Base-by-base conservation (phyloP, 1,284 basidiomycete genomes). In the Marasmius oreades region DNA sequence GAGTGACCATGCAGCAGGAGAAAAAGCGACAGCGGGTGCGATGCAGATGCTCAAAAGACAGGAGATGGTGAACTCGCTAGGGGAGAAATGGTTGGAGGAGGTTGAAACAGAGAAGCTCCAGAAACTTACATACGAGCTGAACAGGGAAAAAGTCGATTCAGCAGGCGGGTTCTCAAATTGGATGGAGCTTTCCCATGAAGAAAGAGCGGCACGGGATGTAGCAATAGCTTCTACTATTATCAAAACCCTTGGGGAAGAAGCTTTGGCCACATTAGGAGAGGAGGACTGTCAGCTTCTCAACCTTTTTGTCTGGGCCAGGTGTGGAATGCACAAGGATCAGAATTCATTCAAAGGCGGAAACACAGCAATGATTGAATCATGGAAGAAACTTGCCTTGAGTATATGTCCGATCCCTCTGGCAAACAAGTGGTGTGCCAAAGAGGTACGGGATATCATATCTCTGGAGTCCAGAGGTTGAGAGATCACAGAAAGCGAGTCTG, bases 311-410 rank as follows among this genome's bases (percentile, higher is more conserved):
- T 68, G 68, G 62, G 61, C 62, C 6, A 71, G 74, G 0, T 77
- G 75, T 57, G 67, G 67, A 37, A 73, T 73, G 69, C 75, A 77
- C 59, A 77, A 77, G 56, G 73, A 75, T 11, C 61, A 69, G 11
- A 77, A 77, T 57, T 55, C 60, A 14, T 62, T 74, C 24, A 70
- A 70, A 51, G 72, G 67, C 1, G 71, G 75, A 0, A 64, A 66
- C 44, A 52, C 42, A 5, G 52, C 42, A 4, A 68, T 73, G 67
- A 18, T 51, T 23, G 56, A 31, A 3, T 63, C 52, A 18, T 74
- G 69, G 68, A 45, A 24, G 2, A 22, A 60, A 44, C 16, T 51
- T 8, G 42, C 58, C 5, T 44, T 66, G 14, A 18, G 43, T 0
- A 22, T 51, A 18, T 47, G 51, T 5, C 70, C 68, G 1, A 57